Conservation (phyloP, 78 protist genomes). For the Pigoraptor vietnamica region DNA sequence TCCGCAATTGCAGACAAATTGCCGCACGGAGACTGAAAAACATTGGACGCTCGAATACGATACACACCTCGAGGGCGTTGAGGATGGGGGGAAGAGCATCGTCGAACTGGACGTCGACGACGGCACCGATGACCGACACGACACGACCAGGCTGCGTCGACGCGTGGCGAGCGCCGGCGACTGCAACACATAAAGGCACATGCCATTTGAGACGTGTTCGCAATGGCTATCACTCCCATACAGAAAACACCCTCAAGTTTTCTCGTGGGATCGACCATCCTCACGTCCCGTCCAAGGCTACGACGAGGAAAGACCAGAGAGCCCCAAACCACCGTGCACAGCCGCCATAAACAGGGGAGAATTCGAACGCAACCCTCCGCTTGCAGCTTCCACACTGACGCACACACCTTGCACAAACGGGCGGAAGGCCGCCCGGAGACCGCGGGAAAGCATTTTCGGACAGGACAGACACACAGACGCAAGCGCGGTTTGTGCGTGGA, state of each 20-base stretch:
- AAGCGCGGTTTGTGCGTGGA: too few relatives aligned
- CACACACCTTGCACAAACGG: neutral
- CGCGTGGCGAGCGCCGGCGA: neutral
- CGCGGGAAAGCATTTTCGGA: neutral
- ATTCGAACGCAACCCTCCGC: too few relatives aligned
- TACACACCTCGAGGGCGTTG: constrained; percentile 84
- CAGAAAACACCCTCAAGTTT: too few relatives aligned
- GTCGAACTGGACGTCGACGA: constrained; percentile 97
- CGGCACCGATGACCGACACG: constrained; percentile 93
- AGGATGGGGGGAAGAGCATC: constrained; percentile 91
- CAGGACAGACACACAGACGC: too few relatives aligned
- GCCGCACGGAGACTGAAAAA: neutral
- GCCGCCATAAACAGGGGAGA: too few relatives aligned
- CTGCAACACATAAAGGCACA: too few relatives aligned
- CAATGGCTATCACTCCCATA: too few relatives aligned
- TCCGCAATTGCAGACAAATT: neutral
- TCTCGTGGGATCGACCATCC: neutral
- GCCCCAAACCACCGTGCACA: too few relatives aligned
- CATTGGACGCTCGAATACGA: constrained; percentile 14
- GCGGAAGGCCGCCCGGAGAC: neutral
- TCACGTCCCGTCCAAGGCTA: neutral
- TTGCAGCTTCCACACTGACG: neutral
- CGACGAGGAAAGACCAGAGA: neutral
- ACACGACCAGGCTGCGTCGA: constrained; percentile 18
- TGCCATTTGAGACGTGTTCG: too few relatives aligned